Evolutionary conservation across 164 flowering plant species (phyloP).

Genomic region (Berberis vulgaris): DNA sequence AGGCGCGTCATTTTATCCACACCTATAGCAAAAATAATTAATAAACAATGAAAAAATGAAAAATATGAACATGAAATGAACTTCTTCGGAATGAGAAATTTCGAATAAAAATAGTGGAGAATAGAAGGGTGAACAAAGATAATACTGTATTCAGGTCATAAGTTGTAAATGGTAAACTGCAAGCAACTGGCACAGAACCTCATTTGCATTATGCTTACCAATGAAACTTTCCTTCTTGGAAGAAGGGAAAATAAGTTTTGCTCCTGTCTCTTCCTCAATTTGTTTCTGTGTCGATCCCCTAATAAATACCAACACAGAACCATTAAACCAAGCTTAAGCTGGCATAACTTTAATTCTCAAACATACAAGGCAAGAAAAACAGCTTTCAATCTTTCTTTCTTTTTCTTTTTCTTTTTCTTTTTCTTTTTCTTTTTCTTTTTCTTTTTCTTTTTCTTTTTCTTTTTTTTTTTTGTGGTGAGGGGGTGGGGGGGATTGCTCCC

Average conservation of each 20-base stretch:
- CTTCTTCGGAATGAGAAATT: no score
- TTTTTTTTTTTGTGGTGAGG: background rate
- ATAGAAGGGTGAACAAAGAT: no score
- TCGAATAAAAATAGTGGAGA: no score
- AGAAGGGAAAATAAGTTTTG: constrained; percentile 54
- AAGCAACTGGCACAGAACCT: no score
- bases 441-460: background rate
- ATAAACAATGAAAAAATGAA: no score
- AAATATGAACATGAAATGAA: no score
- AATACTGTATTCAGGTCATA: no score
- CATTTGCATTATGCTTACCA: constrained; percentile 26
- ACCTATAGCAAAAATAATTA: no score
- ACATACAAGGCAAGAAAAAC: background rate
- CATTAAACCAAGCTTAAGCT: background rate
- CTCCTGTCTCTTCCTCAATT: constrained; percentile 63
- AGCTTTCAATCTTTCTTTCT: background rate
- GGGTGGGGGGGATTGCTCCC: background rate
- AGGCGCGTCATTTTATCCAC: no score
- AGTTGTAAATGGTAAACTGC: no score
- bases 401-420: no score
- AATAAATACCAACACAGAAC: constrained; percentile 1
- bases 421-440: background rate
- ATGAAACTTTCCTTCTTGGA: constrained; percentile 46
- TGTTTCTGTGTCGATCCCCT: constrained; percentile 60
- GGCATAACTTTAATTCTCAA: background rate